phyloP scores from a whole-genome alignment of 2,329 filamentous ascomycete species.

The Lachnellula arida region DNA sequence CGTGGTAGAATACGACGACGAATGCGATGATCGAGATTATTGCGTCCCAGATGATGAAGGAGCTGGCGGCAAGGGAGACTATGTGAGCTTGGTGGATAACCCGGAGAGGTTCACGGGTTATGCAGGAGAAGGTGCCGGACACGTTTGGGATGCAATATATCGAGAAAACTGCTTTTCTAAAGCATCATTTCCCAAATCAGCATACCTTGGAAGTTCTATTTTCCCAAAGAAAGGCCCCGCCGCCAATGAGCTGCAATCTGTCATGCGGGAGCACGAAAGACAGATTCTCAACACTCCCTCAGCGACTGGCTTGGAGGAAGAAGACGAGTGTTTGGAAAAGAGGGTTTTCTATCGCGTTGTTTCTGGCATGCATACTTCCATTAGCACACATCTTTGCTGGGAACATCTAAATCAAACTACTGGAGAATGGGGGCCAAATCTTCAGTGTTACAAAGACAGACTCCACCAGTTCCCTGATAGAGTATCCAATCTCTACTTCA shows the following conservation, averaged over 20 bases:
- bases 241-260: conserved; percentile 56
- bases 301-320: conserved; percentile 65
- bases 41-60: conserved; percentile 95
- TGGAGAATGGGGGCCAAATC: conserved; percentile 86
- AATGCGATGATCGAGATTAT: conserved; percentile 95
- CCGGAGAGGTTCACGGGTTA: conserved; percentile 96
- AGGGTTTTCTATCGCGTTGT: conserved; percentile 96
- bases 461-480: conserved; percentile 82
- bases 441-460: conserved; percentile 82
- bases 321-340: conserved; percentile 95
- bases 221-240: conserved; percentile 37
- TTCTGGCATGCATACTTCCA: conserved; percentile 97
- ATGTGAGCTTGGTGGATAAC: conserved; percentile 89
- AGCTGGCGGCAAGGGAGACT: conserved; percentile 82
- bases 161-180: conserved; percentile 91
- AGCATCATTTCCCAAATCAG: conserved; percentile 57
- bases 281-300: conserved; percentile 50
- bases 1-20: conserved; percentile 94
- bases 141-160: conserved; percentile 97
- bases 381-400: conserved; percentile 93
- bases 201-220: conserved; percentile 45
- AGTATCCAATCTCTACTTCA: conserved; percentile 97
- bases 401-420: conserved; percentile 94
- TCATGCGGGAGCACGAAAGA: conserved; percentile 55
- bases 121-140: conserved; percentile 73